phyloP scores from a whole-genome alignment of 2,329 filamentous ascomycete species.

The Albifimbria verrucaria region DNA sequence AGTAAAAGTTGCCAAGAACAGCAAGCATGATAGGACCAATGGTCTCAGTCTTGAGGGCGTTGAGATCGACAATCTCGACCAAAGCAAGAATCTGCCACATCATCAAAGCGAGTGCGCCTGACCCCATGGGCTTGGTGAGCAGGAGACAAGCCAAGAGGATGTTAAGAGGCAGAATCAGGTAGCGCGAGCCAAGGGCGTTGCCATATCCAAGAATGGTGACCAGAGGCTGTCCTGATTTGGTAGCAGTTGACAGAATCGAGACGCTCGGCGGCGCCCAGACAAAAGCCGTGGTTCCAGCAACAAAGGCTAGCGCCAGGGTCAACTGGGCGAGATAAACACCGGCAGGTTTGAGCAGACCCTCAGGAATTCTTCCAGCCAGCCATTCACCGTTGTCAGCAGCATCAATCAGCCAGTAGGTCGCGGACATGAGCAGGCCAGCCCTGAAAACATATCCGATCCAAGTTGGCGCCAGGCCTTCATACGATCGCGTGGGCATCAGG shows the following conservation, averaged over 20 bases:
- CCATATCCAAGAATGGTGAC: constrained; percentile 87
- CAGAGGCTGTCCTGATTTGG: constrained; percentile 43
- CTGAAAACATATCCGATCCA: constrained; percentile 85
- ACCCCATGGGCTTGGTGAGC: constrained; percentile 92
- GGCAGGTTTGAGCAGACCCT: constrained; percentile 65
- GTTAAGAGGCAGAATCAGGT: constrained; percentile 78
- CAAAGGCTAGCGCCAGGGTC: constrained; percentile 74
- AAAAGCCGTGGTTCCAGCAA: constrained; percentile 81
- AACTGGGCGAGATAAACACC: constrained; percentile 78
- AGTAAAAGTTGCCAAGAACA: constrained; percentile 89
- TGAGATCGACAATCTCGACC: constrained; percentile 61
- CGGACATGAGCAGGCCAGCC: constrained; percentile 69
- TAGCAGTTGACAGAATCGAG: constrained; percentile 58
- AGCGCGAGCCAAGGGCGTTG: constrained; percentile 89
- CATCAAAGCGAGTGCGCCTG: constrained; percentile 76
- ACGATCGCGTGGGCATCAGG: constrained; percentile 77
- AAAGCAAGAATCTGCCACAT: constrained; percentile 85
- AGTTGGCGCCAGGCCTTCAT: constrained; percentile 77
- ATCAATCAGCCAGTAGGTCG: constrained; percentile 84
- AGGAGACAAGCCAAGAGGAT: constrained; percentile 74
- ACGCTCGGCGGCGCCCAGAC: constrained; percentile 83
- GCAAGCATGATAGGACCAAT: constrained; percentile 83
- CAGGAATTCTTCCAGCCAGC: constrained; percentile 56
- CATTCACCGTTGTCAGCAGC: constrained; percentile 83
- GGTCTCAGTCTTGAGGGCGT: constrained; percentile 59